Base-by-base conservation (phyloP, 2,329 filamentous ascomycete species). In the Penicillium frequentans region DNA sequence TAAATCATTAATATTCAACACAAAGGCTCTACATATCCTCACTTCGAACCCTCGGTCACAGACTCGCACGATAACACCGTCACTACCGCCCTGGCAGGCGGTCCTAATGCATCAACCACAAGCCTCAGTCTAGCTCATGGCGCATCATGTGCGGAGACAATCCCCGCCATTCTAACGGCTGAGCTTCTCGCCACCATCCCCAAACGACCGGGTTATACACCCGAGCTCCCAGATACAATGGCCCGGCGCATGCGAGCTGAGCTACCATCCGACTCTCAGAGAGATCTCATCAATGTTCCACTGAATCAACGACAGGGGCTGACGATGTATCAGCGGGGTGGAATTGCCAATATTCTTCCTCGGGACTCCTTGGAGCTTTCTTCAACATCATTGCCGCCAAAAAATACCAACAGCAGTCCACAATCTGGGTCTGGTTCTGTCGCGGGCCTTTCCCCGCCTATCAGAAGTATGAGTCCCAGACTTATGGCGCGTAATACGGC, bases 231-330 rank as follows among this genome's bases (percentile, higher is more conserved):
- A 39, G 69, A 70, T 46, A 72, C 69, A 21, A 65, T 64, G 3
- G 67, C 71, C 59, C 62, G 64, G 54, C 66, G 63, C 1, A 56
- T 54, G 33, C 63, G 67, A 19, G 64, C 61, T 5, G 70, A 73
- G 53, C 58, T 73, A 33, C 52, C 70, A 1, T 56, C 60, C 0
- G 26, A 60, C 19, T 55, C 64, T 2, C 58, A 60, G n/a, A 63
- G 68, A 23, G 70, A 72, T 50, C 57, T 72, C 1, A 72, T 73
- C 45, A 73, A 72, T 23, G 23, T 66, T 2, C 64, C 68, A 0
- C 43, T 52, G 0, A 33, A 53, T 5, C 56, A 65, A 47, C 59
- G 64, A 27, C 52, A 31, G 11, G 39, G 39, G 5, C 10, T 23
- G 19, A 23, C 23, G 39, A 3, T 42, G 2, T 23, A 42, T 23